Base-by-base conservation (phyloP, 2,329 filamentous ascomycete genomes). In the Chaetoscypha palmicola region DNA sequence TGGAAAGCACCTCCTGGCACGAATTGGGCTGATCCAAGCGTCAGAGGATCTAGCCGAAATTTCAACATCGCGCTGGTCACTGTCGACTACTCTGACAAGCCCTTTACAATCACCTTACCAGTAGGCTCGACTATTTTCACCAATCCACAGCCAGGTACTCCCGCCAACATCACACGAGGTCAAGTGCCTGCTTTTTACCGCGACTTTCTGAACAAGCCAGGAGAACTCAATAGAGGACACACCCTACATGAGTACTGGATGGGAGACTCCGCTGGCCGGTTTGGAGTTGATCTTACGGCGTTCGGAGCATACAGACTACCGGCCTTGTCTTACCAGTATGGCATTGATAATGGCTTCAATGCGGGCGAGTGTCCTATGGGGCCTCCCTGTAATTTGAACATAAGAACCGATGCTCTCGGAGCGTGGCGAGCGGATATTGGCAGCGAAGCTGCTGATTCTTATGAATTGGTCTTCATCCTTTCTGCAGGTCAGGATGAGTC, bases 191-290 rank as follows among this genome's bases (percentile, higher is more conserved):
- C 38, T 17, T 50, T 46, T 23, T 48, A 50, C 28, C 31, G 43
- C 38, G 48, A 50, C 24, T 50, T 50, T n/a, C 24, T 45, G 20
- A 50, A 50, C 21, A 31, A 23, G 3, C 48, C 48, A 11, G 38
- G 35, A 14, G 38, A 38, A n/a, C 39, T 48, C n/a, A 50, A 50
- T 31, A 35, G 28, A 26, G 45, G 48, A 7, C 48, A 50, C 21
- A 50, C 48, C 3, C n/a, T 50, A 17, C 48, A 50, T 22, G 48
- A 50, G 24, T 50, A 50, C 38, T 50, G 48, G 48, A 50, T 50
- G 48, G 38, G 39, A 14, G 45, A 50, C 21, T 48, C 48, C 9
- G 38, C 26, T 20, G 48, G 48, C 10, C 45, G 45, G 5, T 50
- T 48, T 23, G 48, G 48, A 10, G 48, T 50, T 11, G 45, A 50